These are phyloP conservation scores for Hansenula lynferdii DNA, from an alignment of 1,139 yeast genomes.

Conservation along the genomic window DNA sequence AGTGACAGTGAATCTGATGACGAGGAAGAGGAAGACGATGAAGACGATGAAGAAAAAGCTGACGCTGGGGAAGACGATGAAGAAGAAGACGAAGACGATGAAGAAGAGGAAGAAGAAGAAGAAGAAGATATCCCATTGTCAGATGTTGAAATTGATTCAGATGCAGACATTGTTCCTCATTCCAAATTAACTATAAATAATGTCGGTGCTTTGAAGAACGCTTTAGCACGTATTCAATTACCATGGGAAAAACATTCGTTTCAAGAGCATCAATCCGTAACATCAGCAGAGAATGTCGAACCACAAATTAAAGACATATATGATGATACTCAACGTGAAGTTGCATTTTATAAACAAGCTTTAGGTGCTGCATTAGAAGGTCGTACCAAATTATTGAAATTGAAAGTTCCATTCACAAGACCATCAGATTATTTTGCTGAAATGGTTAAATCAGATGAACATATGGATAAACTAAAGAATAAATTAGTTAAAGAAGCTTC, in stretches of 20 bases:
- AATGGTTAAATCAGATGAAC: conserved; percentile 97
- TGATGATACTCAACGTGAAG: conserved; percentile 88
- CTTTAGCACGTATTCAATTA: conserved; percentile 60
- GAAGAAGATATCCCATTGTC: conserved; percentile 71
- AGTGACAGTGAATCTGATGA: conserved; percentile 41
- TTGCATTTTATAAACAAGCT: conserved; percentile 88
- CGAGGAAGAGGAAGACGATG: conserved; percentile 38
- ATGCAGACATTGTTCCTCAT: conserved; percentile 85
- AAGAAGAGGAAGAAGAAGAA: conserved; percentile 40
- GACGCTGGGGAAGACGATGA: conserved; percentile 37
- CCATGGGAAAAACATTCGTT: conserved; percentile 75
- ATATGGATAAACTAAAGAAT: conserved; percentile 88
- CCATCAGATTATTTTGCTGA: conserved; percentile 97
- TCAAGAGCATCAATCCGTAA: conserved; percentile 76
- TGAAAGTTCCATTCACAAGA: conserved; percentile 83
- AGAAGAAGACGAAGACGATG: conserved; percentile 32
- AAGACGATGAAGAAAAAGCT: conserved; percentile 40
- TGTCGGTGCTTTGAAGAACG: conserved; percentile 61
- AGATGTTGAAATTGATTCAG: conserved; percentile 78
- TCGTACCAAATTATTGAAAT: conserved; percentile 55
- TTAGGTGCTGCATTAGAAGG: conserved; percentile 78
- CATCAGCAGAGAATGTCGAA: conserved; percentile 56
- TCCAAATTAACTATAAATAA: conserved; percentile 82
- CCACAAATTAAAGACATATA: conserved; percentile 77
- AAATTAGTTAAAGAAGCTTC: conserved; percentile 84